Evolutionary conservation across 2,329 filamentous ascomycete species (phyloP).

Genomic region (Aureobasidium zeae): DNA sequence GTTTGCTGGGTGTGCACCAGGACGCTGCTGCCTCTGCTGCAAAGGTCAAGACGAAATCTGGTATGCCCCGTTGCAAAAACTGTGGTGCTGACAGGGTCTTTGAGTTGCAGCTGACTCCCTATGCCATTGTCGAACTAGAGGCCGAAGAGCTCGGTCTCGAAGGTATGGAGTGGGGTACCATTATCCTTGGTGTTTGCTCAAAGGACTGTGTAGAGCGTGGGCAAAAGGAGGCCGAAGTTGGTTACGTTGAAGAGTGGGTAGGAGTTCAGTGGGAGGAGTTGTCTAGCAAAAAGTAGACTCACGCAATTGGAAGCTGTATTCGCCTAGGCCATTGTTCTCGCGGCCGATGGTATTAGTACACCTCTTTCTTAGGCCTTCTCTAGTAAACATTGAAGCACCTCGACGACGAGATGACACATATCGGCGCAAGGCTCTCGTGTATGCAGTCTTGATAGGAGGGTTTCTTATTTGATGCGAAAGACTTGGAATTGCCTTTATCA

Average conservation of each 20-base stretch:
- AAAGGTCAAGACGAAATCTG: conserved; percentile 29
- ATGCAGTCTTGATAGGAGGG: too few species aligned
- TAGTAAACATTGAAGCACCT: too few species aligned
- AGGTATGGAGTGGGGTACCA: conserved; percentile 97
- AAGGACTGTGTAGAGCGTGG: conserved; percentile 61
- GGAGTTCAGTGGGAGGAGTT: conserved; percentile 95
- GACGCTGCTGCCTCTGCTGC: conserved; percentile 12
- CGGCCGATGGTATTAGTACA: too few species aligned
- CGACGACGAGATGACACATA: too few species aligned
- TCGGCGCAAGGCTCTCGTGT: too few species aligned
- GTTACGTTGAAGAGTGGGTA: conserved; percentile 91
- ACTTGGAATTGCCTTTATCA: too few species aligned
- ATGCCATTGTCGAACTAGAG: conserved; percentile 83
- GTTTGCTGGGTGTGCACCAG: conserved; percentile 41
- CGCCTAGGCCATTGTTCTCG: too few species aligned
- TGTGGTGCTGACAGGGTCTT: conserved; percentile 72
- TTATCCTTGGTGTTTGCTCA: conserved; percentile 77
- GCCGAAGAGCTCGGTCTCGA: conserved; percentile 56
- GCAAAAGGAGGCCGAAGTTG: conserved; percentile 51
- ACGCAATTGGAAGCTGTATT: background rate
- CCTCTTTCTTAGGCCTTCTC: too few species aligned
- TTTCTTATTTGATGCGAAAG: too few species aligned
- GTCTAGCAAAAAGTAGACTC: conserved; percentile 19
- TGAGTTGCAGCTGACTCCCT: conserved; percentile 85
- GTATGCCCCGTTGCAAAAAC: conserved; percentile 65